Evolutionary conservation across 805 yeast genomes (phyloP), one percentile per base, ranked within the genome.

Genomic region (Yarrowia sp.): DNA sequence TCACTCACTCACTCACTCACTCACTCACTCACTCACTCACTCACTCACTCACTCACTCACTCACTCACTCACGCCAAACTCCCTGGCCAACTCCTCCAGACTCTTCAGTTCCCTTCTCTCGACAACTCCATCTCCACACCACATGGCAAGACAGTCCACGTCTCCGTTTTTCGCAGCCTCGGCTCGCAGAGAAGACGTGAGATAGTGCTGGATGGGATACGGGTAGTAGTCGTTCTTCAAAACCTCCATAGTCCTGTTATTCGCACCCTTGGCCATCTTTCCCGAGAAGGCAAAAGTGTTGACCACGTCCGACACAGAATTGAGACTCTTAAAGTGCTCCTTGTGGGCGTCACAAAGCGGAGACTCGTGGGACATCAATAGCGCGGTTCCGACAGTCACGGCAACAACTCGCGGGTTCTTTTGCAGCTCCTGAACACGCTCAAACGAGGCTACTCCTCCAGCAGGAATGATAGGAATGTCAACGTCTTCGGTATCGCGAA

Each of bases 301-400:
- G 33, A 17, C 50, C 7, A 61, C 55, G 15, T 52, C 33, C 20
- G 43, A 36, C 43, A 20, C 17, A 52, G 3, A 20, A 9, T 33
- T 52, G 43, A 14, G 38, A 7, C 30, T 7, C 30, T 24, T 43
- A 36, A 52, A 52, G 8, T 20, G 42, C 15, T 52, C 14, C 43
- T 52, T 52, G n/a, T 52, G 58, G 19, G 30, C 43, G 5, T 33
- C 33, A 14, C 38, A 34, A 8, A 61, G 24, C 8, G 55, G 55
- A 24, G 66, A 20, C 44, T 61, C 66, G n/a, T 61, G 36, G 7
- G 66, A 46, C 55, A 61, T 20, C 9, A 86, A 74, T 71, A 85
- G 84, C 0, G 80, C 79, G 0, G 89, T 83, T 0, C 90, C 90
- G 43, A 86, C n/a, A 68, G 84, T 88, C 10, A 83, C 87, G 0